Conservation (phyloP, 139 green algal species). For the Chlorella ohadii region DNA sequence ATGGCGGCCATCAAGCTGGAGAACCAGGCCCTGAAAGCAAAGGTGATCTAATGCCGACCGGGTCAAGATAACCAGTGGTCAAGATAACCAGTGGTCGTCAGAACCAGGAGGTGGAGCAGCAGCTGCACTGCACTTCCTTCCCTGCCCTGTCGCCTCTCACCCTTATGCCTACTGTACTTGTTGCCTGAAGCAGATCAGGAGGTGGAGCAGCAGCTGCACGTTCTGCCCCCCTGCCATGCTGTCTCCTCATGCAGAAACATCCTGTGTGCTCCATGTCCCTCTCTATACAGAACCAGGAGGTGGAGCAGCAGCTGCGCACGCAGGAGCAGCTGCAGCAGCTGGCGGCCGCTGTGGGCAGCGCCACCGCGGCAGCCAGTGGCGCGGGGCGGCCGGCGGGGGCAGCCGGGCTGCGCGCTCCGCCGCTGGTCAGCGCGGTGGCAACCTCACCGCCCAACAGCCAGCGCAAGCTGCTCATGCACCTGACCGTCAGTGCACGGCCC, state of each 20-base stretch:
- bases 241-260: too few species aligned
- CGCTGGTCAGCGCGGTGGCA: not conserved
- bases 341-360: not conserved
- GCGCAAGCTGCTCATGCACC: slow-evolving; percentile 26
- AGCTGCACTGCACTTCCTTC: too few species aligned
- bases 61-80: too few species aligned
- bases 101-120: too few species aligned
- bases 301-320: slow-evolving; percentile 32
- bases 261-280: too few species aligned
- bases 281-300: slow-evolving; percentile 15
- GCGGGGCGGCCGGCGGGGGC: not conserved
- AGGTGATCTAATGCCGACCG: too few species aligned
- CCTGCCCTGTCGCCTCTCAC: too few species aligned
- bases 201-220: too few species aligned
- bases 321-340: slow-evolving; percentile 31
- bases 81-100: too few species aligned
- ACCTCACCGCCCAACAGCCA: slow-evolving; percentile 24
- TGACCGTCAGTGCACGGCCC: slow-evolving; percentile 9
- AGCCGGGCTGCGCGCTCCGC: not conserved
- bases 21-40: slow-evolving; percentile 16
- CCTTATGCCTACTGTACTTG: too few species aligned
- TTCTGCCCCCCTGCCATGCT: too few species aligned
- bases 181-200: too few species aligned
- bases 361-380: not conserved
- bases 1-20: slow-evolving; percentile 16